Base-by-base conservation (phyloP, 306 rosid genomes). In the Oemleria cerasiformis region DNA sequence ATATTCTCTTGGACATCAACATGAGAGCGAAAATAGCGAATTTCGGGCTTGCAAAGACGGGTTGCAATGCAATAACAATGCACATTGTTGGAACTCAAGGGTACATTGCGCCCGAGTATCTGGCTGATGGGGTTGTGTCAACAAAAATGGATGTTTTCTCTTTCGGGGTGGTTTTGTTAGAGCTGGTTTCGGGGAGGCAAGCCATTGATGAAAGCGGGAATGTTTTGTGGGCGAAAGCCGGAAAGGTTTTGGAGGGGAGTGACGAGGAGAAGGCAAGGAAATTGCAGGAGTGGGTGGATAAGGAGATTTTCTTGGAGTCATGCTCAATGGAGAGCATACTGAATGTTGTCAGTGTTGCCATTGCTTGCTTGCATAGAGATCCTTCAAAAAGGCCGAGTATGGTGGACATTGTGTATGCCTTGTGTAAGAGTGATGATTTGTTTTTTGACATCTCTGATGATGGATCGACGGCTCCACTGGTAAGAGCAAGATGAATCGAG, bases 71-170 rank as follows among this genome's bases (percentile, higher is more conserved):
- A 69, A 94, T 94, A 16, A 94, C 98, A 7, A 94, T 89, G 97
- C 98, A 91, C 81, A 91, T 94, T 25, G 97, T 94, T 17, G 98
- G 97, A 19, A 91, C 98, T 54, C 98, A 91, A 76, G 98, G 98
- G 43, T 94, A 94, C 53, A 94, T 94, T 55, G 88, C 98, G 17
- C 98, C 98, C 0, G 98, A 94, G 43, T 94, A 94, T 79, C 73
- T 91, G 1, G 82, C 86, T 0, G 99, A 94, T 19, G 96, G 97
- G 6, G 82, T 89, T 10, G 97, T 94, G 30, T 91, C 99, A 0
- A 86, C 96, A 0, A 94, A 88, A 75, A 94, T 89, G 95, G 99
- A 94, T 49, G 91, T 91, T 17, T 94, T 94, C 68, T 58, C 99
- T 8, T 94, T 91, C 36, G 99, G 99, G 43, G 96, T 94, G 25